Percentiles rank a stretch among this genome's conserved stretches.
phyloP scores from a whole-genome alignment of 2,329 filamentous ascomycete species.

The Bimuria novae-zelandiae region DNA sequence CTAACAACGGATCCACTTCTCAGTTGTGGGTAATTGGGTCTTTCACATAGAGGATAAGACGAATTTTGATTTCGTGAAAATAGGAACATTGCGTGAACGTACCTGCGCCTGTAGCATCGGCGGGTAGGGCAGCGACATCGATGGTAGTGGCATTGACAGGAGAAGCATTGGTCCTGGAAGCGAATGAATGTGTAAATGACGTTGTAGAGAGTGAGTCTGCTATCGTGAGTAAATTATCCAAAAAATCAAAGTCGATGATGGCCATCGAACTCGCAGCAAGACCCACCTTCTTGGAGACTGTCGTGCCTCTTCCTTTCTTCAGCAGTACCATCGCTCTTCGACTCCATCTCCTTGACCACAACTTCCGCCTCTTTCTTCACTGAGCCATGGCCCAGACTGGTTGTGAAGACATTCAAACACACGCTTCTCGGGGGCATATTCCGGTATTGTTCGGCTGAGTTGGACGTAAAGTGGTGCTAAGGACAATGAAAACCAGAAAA shows the following conservation, averaged over 20 bases:
- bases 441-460: constrained; percentile 13
- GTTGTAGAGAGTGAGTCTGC: constrained; percentile 9
- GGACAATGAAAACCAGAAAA: neutral
- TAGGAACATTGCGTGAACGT: neutral
- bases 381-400: constrained; percentile 32
- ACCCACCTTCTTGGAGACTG: constrained; percentile 34
- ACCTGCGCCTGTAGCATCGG: constrained; percentile 2
- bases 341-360: constrained; percentile 24
- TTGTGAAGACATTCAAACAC: constrained; percentile 44
- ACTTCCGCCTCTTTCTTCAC: constrained; percentile 24
- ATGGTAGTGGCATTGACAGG: constrained; percentile 5
- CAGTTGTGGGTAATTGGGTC: neutral
- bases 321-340: constrained; percentile 16
- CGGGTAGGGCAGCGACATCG: neutral
- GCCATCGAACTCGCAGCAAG: neutral
- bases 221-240: constrained; percentile 1
- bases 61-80: neutral
- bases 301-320: constrained; percentile 31
- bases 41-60: neutral
- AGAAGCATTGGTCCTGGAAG: neutral
- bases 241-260: neutral
- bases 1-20: constrained; percentile 1
- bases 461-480: constrained; percentile 9
- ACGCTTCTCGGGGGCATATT: constrained; percentile 44
- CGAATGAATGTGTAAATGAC: neutral